Conservation (phyloP, 2,329 filamentous ascomycete genomes). For the Sclerotinia trifoliorum region DNA sequence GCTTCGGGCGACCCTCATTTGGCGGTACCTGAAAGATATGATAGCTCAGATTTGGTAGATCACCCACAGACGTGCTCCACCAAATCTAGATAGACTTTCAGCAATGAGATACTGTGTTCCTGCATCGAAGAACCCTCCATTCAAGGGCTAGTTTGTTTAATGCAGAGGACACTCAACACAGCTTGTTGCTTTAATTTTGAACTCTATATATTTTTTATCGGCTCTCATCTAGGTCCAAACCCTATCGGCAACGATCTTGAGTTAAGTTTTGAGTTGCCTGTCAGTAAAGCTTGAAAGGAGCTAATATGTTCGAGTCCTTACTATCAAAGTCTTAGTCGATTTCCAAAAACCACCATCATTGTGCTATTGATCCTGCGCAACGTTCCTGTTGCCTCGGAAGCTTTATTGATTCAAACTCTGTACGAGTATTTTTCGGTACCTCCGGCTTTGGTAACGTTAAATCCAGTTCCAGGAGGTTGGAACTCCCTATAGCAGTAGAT, state of each 20-base stretch:
- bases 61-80: constrained; percentile 14
- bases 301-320: constrained; percentile 26
- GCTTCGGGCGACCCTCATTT: constrained; percentile 14
- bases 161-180: constrained; percentile 24
- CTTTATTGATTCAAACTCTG: constrained; percentile 29
- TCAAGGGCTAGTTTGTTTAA: constrained; percentile 13
- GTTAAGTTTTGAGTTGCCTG: constrained; percentile 25
- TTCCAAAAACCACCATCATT: constrained; percentile 9
- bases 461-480: constrained; percentile 29
- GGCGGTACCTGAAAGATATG: constrained; percentile 24
- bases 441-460: constrained; percentile 30
- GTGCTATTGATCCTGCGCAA: constrained; percentile 23
- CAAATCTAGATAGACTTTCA: constrained; percentile 22
- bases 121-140: constrained; percentile 18
- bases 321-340: constrained; percentile 21
- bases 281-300: constrained; percentile 31
- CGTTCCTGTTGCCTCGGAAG: constrained; percentile 26
- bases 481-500: constrained; percentile 28
- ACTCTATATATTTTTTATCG: constrained; percentile 3
- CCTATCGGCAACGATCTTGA: constrained; percentile 7
- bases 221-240: background rate
- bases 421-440: constrained; percentile 29
- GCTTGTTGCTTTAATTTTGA: constrained; percentile 23
- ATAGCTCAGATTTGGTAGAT: constrained; percentile 24
- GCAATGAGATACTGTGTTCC: constrained; percentile 22